Conservation (phyloP, 164 flowering plant species). For the Liquidambar formosana region DNA sequence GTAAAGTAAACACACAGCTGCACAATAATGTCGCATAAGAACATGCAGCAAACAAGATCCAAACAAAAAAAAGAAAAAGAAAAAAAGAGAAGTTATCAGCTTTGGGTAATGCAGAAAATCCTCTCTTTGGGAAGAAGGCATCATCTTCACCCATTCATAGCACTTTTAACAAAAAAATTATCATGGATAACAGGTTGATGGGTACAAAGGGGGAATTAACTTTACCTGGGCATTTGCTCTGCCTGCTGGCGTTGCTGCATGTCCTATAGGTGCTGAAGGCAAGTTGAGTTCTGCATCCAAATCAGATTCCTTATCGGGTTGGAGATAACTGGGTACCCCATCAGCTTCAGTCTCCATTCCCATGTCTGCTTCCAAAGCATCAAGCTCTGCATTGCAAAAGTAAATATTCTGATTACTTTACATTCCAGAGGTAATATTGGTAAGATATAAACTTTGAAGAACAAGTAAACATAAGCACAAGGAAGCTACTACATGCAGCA, state of each 20-base stretch:
- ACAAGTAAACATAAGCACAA: background rate
- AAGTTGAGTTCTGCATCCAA: conserved; percentile 74
- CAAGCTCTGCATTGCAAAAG: conserved; percentile 70
- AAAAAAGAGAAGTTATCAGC: too few species aligned
- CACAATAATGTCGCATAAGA: too few species aligned
- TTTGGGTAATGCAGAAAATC: too few species aligned
- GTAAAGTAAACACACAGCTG: too few species aligned
- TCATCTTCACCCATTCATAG: too few species aligned
- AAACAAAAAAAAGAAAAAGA: too few species aligned
- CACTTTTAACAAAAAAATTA: too few species aligned
- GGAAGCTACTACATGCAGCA: background rate
- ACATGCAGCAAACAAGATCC: too few species aligned
- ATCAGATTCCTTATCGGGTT: conserved; percentile 79
- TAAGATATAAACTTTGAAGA: background rate
- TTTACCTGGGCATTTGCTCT: conserved; percentile 67
- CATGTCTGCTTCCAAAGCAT: conserved; percentile 98
- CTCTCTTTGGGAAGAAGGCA: too few species aligned
- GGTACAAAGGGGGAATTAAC: background rate
- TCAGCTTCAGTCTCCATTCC: conserved; percentile 77
- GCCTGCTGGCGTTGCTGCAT: conserved; percentile 52
- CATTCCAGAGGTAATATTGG: background rate
- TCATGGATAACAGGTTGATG: too few species aligned
- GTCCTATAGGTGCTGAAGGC: conserved; percentile 88
- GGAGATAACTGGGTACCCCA: conserved; percentile 88
- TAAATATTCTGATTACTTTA: too few species aligned